Base-by-base conservation (phyloP, 495 filamentous ascomycete genomes). In the Penicillium salamii region DNA sequence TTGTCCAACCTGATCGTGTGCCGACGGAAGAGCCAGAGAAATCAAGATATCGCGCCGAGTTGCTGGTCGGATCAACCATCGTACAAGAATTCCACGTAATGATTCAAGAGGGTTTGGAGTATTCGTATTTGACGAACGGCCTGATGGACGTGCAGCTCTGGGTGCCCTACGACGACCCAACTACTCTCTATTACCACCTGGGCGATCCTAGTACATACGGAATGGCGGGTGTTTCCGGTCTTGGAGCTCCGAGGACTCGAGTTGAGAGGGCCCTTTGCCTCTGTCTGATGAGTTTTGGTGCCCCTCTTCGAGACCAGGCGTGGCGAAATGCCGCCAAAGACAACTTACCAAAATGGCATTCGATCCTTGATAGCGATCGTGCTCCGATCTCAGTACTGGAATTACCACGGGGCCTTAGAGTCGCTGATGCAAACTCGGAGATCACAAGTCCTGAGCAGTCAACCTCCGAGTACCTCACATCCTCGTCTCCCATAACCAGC, bases 111-210 rank as follows among this genome's bases (percentile, higher is more conserved):
- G 62, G 64, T 5, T 46, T 64, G 5, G 53, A 61, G 40, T 61
- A 61, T 28, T 66, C 58, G n/a, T 64, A 63, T 33, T 14, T 76
- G 23, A 70, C 59, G 3, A 73, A 54, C 32, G 55, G 68, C 15
- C 40, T 69, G 23, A 23, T 29, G 3, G 53, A 74, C 3, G 50
- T 23, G 44, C 74, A 43, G 59, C 54, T 47, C 46, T 28, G 7
- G 7, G 11, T 32, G 5, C 12, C 3, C 5, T 7, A 54, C 20
- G 46, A 74, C 35, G 49, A 73, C 8, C 70, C 63, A 28, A 23
- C 42, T 40, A 73, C 59, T 2, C 54, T 77, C 0, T 66, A 66
- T 45, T 77, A 77, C 46, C 49, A 63, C 48, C 53, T 70, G 8
- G 54, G 55, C 46, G 62, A 77, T 43, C 70, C 65, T 2, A 61